phyloP scores from a whole-genome alignment of 2,329 filamentous ascomycete species.

The Fusarium sarcochroum region DNA sequence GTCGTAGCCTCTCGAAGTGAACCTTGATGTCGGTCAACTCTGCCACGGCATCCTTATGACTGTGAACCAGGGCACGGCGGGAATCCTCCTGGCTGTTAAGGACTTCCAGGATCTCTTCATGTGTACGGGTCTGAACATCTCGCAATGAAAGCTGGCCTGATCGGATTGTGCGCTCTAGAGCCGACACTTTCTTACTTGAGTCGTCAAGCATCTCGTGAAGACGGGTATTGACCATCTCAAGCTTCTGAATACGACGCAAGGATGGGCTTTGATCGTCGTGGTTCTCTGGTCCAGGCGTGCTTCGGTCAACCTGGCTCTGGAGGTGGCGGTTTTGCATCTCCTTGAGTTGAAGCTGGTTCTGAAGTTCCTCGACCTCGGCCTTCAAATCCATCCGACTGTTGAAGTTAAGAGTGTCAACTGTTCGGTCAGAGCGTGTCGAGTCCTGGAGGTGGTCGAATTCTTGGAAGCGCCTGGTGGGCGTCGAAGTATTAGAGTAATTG shows the following conservation, averaged over 20 bases:
- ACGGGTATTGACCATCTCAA: slow-evolving; percentile 91
- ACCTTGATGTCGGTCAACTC: slow-evolving; percentile 90
- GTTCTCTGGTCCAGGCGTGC: slow-evolving; percentile 73
- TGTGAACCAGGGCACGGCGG: slow-evolving; percentile 82
- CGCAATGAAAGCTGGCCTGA: slow-evolving; percentile 89
- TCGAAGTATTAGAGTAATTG: slow-evolving; percentile 81
- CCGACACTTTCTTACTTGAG: slow-evolving; percentile 91
- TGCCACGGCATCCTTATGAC: slow-evolving; percentile 86
- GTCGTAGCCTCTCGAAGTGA: slow-evolving; percentile 88
- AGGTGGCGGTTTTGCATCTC: slow-evolving; percentile 97
- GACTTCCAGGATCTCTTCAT: slow-evolving; percentile 93
- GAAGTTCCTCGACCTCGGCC: slow-evolving; percentile 89
- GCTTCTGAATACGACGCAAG: slow-evolving; percentile 84
- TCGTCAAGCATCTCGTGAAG: slow-evolving; percentile 96
- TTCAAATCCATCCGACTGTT: slow-evolving; percentile 93
- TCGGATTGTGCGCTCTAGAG: slow-evolving; percentile 87
- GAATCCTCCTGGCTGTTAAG: slow-evolving; percentile 95
- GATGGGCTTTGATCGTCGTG: slow-evolving; percentile 86
- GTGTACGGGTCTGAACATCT: slow-evolving; percentile 92
- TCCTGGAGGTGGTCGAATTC: slow-evolving; percentile 74
- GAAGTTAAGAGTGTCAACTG: slow-evolving; percentile 83
- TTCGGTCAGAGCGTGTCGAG: slow-evolving; percentile 87
- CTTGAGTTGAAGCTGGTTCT: slow-evolving; percentile 92
- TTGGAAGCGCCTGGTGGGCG: slow-evolving; percentile 80
- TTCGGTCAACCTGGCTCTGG: slow-evolving; percentile 85